phyloP scores from a whole-genome alignment of 2,329 filamentous ascomycete species.

The Aureobasidium sp. region DNA sequence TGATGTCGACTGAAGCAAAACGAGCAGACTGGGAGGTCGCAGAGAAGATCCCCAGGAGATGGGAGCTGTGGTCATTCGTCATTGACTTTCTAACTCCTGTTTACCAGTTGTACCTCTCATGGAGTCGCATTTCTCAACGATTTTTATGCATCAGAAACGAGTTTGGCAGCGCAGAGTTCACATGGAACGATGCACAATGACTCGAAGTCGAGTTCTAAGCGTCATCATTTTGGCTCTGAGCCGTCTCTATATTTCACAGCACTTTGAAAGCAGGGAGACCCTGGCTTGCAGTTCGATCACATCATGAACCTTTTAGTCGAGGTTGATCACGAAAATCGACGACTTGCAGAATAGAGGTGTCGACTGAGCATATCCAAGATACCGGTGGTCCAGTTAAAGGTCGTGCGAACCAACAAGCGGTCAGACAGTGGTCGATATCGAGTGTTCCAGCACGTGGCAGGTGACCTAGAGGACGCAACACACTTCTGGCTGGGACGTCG shows the following conservation, averaged over 20 bases:
- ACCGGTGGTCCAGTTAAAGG: neutral
- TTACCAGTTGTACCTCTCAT: neutral
- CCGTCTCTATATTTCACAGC: neutral
- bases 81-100: neutral
- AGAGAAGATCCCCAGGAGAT: neutral
- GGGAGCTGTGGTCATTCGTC: neutral
- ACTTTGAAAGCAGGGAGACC: neutral
- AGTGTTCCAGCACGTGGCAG: neutral
- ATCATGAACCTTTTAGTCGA: neutral
- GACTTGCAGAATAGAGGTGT: neutral
- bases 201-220: slow-evolving; percentile 1
- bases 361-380: neutral
- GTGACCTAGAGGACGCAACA: neutral
- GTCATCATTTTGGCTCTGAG: slow-evolving; percentile 2
- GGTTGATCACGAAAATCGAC: neutral
- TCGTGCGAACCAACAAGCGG: neutral
- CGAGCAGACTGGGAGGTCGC: neutral
- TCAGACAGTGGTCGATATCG: neutral
- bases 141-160: neutral
- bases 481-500: neutral
- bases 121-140: neutral
- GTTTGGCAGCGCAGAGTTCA: neutral
- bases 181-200: slow-evolving; percentile 2
- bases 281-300: neutral
- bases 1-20: neutral